Evolutionary conservation across 129 eudicot genomes (phyloP), one percentile per base, ranked within the genome.

Genomic region (Centrapalus pauciflorus): DNA sequence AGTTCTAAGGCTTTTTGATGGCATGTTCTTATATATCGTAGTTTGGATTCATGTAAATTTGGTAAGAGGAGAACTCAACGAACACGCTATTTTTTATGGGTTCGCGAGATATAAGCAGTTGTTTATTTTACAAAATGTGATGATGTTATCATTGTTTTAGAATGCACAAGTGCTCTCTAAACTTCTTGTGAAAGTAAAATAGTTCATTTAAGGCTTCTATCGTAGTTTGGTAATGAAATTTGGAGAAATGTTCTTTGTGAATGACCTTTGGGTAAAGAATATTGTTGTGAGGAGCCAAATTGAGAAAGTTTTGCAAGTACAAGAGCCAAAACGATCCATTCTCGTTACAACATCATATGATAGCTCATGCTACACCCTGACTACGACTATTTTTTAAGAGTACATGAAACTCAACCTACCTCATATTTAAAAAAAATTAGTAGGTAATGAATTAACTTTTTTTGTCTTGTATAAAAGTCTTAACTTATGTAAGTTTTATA

Each of bases 71-170:
- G 26, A 32, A 17, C 41, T 32, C 12, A 24, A 64, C 5, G 0
- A 4, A 5, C 8, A 1, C 13, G 11, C 9, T 41, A 29, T 20
- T 23, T 65, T 55, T 67, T 40, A 74, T 74, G 79, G 79, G 73
- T 74, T 74, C 43, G 79, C 73, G 14, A 61, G 66, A 43, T 5
- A 27, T 46, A 74, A 66, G 73, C 55, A 21, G 79, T 65, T 23
- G 27, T 65, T 43, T 43, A 29, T 13, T 74, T 65, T 30, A 55
- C 0, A 55, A 7, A 66, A 74, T 55, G 17, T 74, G 11, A 0
- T 17, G 14, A 6, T 4, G 21, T 29, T 74, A 65, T 65, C 29
- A 29, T 30, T 2, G 5, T 74, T 10, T 45, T 21, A 46, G 30
- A 4, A 13, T 11, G 7, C 56, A 4, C 2, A 2, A 23, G 29